Evolutionary conservation across 192 early-diverging fungal genomes (phyloP).

Genomic region (Backusella tuberculispora): DNA sequence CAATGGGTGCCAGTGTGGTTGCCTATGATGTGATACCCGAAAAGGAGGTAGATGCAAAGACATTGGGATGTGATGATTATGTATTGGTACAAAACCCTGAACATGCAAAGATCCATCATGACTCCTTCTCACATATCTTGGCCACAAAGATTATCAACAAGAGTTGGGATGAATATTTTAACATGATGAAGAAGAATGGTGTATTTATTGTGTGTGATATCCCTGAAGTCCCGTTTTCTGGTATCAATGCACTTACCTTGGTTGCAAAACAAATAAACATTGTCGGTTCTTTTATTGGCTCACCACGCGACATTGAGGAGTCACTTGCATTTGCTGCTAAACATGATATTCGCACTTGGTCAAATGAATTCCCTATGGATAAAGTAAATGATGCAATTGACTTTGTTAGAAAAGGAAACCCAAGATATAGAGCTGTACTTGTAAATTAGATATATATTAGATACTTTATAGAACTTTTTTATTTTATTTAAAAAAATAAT

Average conservation of each 20-base stretch:
- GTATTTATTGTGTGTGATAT: conserved; percentile 18
- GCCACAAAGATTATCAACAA: neutral
- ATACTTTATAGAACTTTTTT: neutral
- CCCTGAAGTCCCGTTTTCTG: conserved; percentile 42
- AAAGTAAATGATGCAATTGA: conserved; percentile 66
- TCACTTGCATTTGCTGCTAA: conserved; percentile 69
- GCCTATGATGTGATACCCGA: conserved; percentile 54
- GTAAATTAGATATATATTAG: conserved; percentile 47
- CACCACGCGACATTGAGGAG: conserved; percentile 56
- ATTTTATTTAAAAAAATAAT: neutral
- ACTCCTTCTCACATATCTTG: conserved; percentile 13
- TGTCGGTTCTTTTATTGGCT: conserved; percentile 71
- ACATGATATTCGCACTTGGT: conserved; percentile 61
- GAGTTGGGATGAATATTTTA: conserved; percentile 14
- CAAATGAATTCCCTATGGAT: conserved; percentile 66
- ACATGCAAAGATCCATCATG: neutral
- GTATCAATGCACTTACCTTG: conserved; percentile 46
- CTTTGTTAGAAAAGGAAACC: conserved; percentile 60
- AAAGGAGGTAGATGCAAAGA: conserved; percentile 56
- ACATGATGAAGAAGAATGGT: conserved; percentile 7
- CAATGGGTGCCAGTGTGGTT: conserved; percentile 49
- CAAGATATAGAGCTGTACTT: conserved; percentile 71
- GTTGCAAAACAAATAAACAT: conserved; percentile 51
- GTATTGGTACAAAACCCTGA: conserved; percentile 15
- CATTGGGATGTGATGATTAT: conserved; percentile 61